Percentiles rank a stretch among this genome's conserved stretches.
Evolutionary conservation across 371 early-diverging fungal species (phyloP).

Genomic region (Mucor mucedo): DNA sequence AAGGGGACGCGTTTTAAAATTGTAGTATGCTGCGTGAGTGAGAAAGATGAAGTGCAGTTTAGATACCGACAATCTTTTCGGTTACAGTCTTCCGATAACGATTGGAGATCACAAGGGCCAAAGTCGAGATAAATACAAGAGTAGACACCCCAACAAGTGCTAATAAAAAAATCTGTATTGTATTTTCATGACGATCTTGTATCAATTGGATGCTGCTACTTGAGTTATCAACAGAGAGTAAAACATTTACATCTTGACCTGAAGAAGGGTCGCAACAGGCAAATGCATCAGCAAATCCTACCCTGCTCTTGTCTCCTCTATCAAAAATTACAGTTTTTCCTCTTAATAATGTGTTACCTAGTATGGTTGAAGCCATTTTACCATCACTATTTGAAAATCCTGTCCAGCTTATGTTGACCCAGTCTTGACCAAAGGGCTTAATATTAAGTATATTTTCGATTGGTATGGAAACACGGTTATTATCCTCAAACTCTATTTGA

Average conservation of each 20-base stretch:
- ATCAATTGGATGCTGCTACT: neutral
- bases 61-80: too few species aligned
- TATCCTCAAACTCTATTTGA: conserved; percentile 13
- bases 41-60: neutral
- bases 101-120: neutral
- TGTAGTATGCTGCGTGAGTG: too few species aligned
- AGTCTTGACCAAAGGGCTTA: conserved; percentile 4
- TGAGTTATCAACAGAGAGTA: conserved; percentile 10
- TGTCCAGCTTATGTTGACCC: conserved; percentile 19
- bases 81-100: neutral
- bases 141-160: conserved; percentile 3
- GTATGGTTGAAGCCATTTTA: conserved; percentile 12
- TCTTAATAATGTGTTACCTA: conserved; percentile 12
- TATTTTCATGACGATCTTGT: conserved; percentile 1
- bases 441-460: conserved; percentile 15
- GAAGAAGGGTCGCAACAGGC: conserved; percentile 9
- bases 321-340: conserved; percentile 19
- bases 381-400: conserved; percentile 5
- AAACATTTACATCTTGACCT: conserved; percentile 10
- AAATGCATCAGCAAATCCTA: conserved; percentile 13
- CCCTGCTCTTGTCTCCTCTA: conserved; percentile 12
- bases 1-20: neutral
- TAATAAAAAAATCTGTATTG: conserved; percentile 1
- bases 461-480: conserved; percentile 10
- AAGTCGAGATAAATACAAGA: conserved; percentile 6